Percentiles rank a stretch among this genome's conserved stretches.
These are phyloP conservation scores for Colletotrichum noveboracense DNA, from an alignment of 2,329 filamentous ascomycete genomes.

Conservation along the genomic window DNA sequence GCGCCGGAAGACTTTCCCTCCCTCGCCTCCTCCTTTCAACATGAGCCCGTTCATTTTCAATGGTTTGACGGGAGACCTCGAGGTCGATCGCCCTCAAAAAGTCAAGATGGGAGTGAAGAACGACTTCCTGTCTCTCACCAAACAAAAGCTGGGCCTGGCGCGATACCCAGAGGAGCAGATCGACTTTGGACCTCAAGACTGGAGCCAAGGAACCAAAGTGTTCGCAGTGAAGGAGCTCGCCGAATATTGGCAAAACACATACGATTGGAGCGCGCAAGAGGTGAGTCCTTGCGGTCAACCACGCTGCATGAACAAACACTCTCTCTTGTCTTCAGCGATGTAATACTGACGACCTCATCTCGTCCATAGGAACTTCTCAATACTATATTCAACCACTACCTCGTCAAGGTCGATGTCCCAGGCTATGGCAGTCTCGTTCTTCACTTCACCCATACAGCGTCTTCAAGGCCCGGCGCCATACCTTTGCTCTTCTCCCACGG, in stretches of 20 bases:
- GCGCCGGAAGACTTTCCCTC: too few species aligned
- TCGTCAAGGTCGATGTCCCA: constrained; percentile 21
- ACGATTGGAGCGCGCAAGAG: neutral
- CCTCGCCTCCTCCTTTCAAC: too few species aligned
- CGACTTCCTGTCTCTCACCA: neutral
- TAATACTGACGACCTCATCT: neutral
- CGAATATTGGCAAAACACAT: neutral
- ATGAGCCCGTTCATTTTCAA: too few species aligned
- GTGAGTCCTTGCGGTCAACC: neutral
- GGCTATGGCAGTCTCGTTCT: constrained; percentile 25
- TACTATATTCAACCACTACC: constrained; percentile 10
- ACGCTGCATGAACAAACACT: neutral
- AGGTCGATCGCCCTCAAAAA: too few species aligned
- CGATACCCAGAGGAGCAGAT: neutral
- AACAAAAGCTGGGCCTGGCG: neutral
- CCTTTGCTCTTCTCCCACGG: constrained; percentile 47
- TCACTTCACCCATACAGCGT: constrained; percentile 35
- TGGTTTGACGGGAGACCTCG: too few species aligned
- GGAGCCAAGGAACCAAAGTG: neutral
- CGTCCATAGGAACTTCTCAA: neutral
- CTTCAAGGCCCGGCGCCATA: constrained; percentile 32
- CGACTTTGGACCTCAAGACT: neutral
- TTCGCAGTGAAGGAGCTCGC: neutral
- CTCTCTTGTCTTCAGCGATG: too few species aligned
- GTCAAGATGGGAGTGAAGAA: too few species aligned